phyloP scores from a whole-genome alignment of 2,329 filamentous ascomycete species.

The Cylindrodendrum hubeiense region DNA sequence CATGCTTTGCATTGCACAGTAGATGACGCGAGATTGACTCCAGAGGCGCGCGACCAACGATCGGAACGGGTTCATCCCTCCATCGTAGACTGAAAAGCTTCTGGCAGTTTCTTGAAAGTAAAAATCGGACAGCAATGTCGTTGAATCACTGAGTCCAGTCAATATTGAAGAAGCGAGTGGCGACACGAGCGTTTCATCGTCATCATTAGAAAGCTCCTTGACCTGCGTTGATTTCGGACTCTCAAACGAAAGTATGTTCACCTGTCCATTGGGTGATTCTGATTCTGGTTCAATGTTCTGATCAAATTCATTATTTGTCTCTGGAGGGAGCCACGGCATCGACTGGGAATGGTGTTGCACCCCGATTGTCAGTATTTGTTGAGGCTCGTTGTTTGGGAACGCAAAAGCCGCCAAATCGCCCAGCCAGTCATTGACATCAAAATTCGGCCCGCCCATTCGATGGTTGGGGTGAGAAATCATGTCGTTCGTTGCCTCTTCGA shows the following conservation, averaged over 20 bases:
- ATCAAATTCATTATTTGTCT: neutral
- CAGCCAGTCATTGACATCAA: slow-evolving; percentile 14
- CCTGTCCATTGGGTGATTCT: neutral
- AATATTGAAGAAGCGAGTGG: neutral
- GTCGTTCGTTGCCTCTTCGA: neutral
- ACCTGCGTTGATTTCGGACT: neutral
- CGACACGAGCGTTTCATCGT: neutral
- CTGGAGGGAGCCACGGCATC: neutral
- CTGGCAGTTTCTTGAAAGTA: slow-evolving; percentile 30
- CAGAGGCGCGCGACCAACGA: slow-evolving; percentile 24
- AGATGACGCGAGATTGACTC: slow-evolving; percentile 24
- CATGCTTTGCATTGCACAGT: slow-evolving; percentile 29
- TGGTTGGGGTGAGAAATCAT: neutral
- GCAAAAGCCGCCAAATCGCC: slow-evolving; percentile 1
- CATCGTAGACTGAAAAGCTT: slow-evolving; percentile 28
- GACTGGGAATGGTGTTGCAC: neutral
- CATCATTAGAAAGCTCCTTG: neutral
- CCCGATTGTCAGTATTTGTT: neutral
- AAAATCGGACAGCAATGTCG: slow-evolving; percentile 24
- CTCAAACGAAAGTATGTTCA: neutral
- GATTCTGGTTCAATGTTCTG: neutral
- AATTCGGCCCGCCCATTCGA: neutral
- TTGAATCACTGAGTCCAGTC: slow-evolving; percentile 9
- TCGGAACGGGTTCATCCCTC: slow-evolving; percentile 28
- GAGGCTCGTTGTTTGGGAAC: neutral